Evolutionary conservation across 768 basidiomycete species (phyloP), one percentile per base, ranked within the genome.

Genomic region (Russula compacta): DNA sequence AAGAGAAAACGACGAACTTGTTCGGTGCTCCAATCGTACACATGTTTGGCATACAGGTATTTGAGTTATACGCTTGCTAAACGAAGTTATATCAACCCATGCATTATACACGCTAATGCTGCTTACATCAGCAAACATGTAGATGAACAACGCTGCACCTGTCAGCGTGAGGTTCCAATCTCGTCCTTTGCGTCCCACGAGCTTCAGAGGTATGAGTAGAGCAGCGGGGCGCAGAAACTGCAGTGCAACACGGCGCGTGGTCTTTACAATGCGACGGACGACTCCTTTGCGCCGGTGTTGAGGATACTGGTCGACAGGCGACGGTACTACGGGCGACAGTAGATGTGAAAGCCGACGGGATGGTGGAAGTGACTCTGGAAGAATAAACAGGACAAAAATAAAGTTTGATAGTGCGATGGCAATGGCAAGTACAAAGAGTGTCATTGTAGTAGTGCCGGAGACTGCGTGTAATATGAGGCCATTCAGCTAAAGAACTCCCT

Each of bases 1-100:
- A n/a, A 46, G 35, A 33, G 12, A 55, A 39, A 17, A 57, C 8
- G 15, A 57, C 44, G 9, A 4, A 66, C 65, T 52, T 65, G 65
- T 40, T 66, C 66, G 6, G 64, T 64, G 19, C 36, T 61, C 66
- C 66, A 66, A 35, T 57, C 54, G n/a, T 66, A 66, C 24, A 65
- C 64, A 15, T 65, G 66, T 58, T 54, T 65, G 11, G 59, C 66
- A 38, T 66, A 66, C 50, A 66, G 56, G 42, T 65, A 66, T 58
- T 66, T 65, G 47, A 66, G 55, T 66, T 66, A 29, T 66, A 66
- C 35, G 61, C 60, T 66, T 66, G 66, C 64, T 66, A 58, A 40
- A 53, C n/a, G 15, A 36, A 6, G 5, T 29, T 29, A 6, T 24
- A 29, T 66, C n/a, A 58, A 36, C 35, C 21, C n/a, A 32, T 32